Base-by-base conservation (phyloP, 257 asterid species). In the Paulownia fortunei region DNA sequence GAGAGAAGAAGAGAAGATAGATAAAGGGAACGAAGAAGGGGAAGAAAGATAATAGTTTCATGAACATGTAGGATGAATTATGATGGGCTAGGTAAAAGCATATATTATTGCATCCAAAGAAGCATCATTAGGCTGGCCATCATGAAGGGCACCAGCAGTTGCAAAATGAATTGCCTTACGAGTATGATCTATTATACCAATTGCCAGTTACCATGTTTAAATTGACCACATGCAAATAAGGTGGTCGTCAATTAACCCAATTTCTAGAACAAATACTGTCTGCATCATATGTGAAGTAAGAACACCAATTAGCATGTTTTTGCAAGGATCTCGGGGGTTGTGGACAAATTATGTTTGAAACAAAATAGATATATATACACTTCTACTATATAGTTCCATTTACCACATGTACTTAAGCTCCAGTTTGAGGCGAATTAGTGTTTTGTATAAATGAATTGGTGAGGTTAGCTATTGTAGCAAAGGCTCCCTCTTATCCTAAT, bases 381-480 rank as follows among this genome's bases (percentile, higher is more conserved):
- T 32, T 34, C 23, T 11, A 0, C 11, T 27, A 39, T 8, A 8
- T 37, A 23, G 39, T 67, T 65, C 8, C 1, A 18, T 3, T 15
- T 2, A 13, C 27, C 64, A 18, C 41, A 51, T 69, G 8, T 75
- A 37, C 2, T 21, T 26, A 30, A 3, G 41, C 44, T 26, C 58
- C 78, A 73, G 18, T 42, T 73, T 0, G n/a, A 26, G 67, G 65
- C 5, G 18, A 49, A 34, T 8, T 32, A 24, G 30, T 23, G 46
- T 58, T 18, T 44, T 59, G 27, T 30, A 59, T 44, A 58, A 39
- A 66, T 39, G 32, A 34, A 73, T 6, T 47, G 34, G 55, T 27
- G 36, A 26, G 19, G 36, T 47, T 41, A 68, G 73, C 65, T 80
- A 47, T 41, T 63, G 37, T 32, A 65, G 54, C 16, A 56, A 71